phyloP scores from a whole-genome alignment of 2,329 filamentous ascomycete species.

The Purpureocillium takamizusanense region DNA sequence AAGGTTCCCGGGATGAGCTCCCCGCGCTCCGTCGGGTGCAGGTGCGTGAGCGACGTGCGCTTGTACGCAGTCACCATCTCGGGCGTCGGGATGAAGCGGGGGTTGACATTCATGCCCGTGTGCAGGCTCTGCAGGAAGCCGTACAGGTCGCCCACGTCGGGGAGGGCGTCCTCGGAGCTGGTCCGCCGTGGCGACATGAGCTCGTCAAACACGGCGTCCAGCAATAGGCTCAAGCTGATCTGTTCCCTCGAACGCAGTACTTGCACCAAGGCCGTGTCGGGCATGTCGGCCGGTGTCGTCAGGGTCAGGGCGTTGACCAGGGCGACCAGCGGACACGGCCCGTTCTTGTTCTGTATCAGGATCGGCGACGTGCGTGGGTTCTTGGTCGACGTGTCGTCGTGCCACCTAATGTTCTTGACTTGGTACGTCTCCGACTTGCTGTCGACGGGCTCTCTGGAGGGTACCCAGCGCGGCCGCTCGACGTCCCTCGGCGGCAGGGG shows the following conservation, averaged over 20 bases:
- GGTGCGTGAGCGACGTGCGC: constrained; percentile 42
- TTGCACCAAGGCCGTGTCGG: constrained; percentile 64
- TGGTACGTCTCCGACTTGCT: constrained; percentile 70
- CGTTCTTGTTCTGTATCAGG: constrained; percentile 86
- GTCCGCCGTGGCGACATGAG: constrained; percentile 70
- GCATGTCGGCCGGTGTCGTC: constrained; percentile 58
- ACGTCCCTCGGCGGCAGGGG: constrained; percentile 27
- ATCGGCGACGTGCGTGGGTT: constrained; percentile 73
- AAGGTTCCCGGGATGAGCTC: constrained; percentile 61
- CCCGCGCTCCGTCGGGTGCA: constrained; percentile 40
- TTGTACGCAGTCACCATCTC: constrained; percentile 37
- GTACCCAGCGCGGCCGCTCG: constrained; percentile 22
- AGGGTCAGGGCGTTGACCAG: constrained; percentile 87
- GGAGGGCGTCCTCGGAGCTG: constrained; percentile 54
- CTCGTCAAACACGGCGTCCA: constrained; percentile 89
- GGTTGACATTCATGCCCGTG: constrained; percentile 98
- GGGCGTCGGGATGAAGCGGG: constrained; percentile 62
- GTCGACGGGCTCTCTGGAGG: constrained; percentile 32
- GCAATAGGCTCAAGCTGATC: constrained; percentile 73
- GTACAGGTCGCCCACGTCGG: constrained; percentile 83
- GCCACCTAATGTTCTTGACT: constrained; percentile 86
- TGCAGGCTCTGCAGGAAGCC: constrained; percentile 80
- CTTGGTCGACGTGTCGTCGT: constrained; percentile 51
- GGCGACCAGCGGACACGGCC: constrained; percentile 85
- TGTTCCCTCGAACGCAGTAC: constrained; percentile 74